A percentile compares a stretch with the other conserved stretches of the same genome.
Conservation (phyloP, 108 stramenopile species). For the Epithemia pelagica region DNA sequence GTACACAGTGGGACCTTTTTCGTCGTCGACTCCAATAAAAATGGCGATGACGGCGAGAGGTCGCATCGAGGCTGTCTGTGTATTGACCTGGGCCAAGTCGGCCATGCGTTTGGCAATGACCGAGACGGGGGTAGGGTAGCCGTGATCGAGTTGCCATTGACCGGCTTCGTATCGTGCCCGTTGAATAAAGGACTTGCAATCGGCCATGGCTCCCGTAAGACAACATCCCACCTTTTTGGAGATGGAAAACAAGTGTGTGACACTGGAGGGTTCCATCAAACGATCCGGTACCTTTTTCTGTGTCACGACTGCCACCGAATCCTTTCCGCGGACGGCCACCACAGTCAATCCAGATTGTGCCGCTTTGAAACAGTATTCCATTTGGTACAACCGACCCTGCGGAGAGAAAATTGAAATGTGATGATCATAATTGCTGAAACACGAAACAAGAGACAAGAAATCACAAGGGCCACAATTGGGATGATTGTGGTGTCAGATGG, state of each 20-base stretch:
- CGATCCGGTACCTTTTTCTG: conserved; percentile 98
- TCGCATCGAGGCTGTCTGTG: conserved; percentile 91
- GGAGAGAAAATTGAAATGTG: conserved; percentile 99
- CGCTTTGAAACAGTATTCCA: conserved; percentile 99
- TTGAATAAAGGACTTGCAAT: conserved; percentile 78
- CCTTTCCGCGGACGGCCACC: conserved; percentile 88
- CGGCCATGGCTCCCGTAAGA: conserved; percentile 91
- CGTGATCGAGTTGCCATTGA: conserved; percentile 93
- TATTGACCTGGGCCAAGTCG: conserved; percentile 97
- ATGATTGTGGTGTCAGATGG: no score
- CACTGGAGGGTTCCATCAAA: conserved; percentile 84
- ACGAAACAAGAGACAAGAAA: no score
- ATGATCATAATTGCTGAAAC: conserved; percentile 84
- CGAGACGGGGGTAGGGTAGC: conserved; percentile 86
- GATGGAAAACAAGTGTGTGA: conserved; percentile 84
- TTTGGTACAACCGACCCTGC: conserved; percentile 97
- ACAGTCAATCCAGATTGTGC: conserved; percentile 92
- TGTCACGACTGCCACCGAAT: conserved; percentile 88
- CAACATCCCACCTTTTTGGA: conserved; percentile 87
- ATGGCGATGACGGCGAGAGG: conserved; percentile 86
- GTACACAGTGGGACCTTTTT: conserved; percentile 90
- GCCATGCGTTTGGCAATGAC: conserved; percentile 94
- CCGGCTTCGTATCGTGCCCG: conserved; percentile 93
- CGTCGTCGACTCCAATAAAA: conserved; percentile 95
- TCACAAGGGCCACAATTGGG: not conserved